Evolutionary conservation across 139 green algal species (phyloP), one percentile per base, ranked within the genome.

Genomic region (Volvox reticuliferus): DNA sequence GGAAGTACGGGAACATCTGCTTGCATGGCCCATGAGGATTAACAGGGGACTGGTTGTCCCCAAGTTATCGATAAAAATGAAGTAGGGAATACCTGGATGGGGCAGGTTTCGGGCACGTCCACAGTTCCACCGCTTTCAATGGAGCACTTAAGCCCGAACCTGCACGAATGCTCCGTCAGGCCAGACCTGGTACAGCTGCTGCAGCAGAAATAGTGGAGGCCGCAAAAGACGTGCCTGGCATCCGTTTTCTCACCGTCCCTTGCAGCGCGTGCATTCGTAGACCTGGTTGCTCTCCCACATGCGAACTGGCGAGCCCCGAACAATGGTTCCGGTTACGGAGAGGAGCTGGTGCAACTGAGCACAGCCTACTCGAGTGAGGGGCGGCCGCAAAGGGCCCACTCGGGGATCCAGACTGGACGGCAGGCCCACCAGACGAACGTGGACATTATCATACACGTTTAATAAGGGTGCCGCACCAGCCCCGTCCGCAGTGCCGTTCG

Each of bases 301-400:
- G 67, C 97, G 95, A 13, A 99, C 91, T 0, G 91, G 37, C 0
- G 96, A 97, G 13, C 94, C 92, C 6, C 96, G 95, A 19, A 97
- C 93, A 14, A 99, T 93, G 0, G 97, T 99, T 19, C 97, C 97
- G 0, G 13, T 62, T 0, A 99, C 79, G 12, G 89, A 95, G 20
- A 99, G 50, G 16, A 99, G 93, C 68, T 86, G 90, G 37, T 92
- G 92, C 19, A 96, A 87, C 84, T 98, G 95, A 1, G 37, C 67
- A 13, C 93, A 92, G 20, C 94, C 91, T 16, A 99, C 86, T 26
- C 55, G 79, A 22, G 88, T 90, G 26, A 97, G 90, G 18, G 65
- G 55, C 3, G 95, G 96, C 62, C 93, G 87, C 22, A 91, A 62
- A 0, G 78, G 24, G 21, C 78, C 71, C 3, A 79, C 61, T 0